Percentiles rank a stretch among this genome's conserved stretches.
These are phyloP conservation scores for Sporisorium sorghi DNA, from an alignment of 1,284 basidiomycete genomes.

Conservation along the genomic window DNA sequence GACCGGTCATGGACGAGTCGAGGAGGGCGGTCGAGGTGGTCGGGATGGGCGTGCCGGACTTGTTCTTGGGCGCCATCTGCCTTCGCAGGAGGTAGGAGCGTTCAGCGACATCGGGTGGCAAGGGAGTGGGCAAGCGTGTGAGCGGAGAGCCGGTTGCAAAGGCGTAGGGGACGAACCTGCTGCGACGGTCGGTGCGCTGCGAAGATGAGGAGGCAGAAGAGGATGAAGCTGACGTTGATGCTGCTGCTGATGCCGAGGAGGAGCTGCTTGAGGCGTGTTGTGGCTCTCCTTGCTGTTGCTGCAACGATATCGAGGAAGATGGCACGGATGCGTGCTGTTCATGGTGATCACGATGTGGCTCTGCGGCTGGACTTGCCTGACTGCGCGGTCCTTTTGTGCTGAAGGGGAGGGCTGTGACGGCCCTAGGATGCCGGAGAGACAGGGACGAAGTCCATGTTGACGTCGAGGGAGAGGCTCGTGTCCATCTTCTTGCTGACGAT, in stretches of 20 bases:
- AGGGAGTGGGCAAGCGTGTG: constrained; percentile 47
- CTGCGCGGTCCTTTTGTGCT: constrained; percentile 33
- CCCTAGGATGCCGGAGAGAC: constrained; percentile 1
- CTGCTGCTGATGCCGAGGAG: constrained; percentile 7
- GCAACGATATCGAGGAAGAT: constrained; percentile 15
- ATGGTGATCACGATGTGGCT: constrained; percentile 35
- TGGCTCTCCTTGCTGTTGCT: constrained; percentile 6
- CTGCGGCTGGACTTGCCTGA: constrained; percentile 42
- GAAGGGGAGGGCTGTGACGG: constrained; percentile 11
- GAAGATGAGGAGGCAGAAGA: constrained; percentile 23
- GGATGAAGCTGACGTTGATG: constrained; percentile 4
- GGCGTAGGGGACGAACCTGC: constrained; percentile 36
- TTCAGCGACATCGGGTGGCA: constrained; percentile 48
- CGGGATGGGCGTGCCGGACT: constrained; percentile 12
- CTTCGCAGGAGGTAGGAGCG: constrained; percentile 30
- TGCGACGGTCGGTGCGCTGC: constrained; percentile 25
- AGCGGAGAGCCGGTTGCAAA: constrained; percentile 40
- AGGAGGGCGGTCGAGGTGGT: constrained; percentile 10
- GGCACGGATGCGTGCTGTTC: constrained; percentile 24
- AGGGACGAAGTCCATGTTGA: constrained; percentile 10
- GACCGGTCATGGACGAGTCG: constrained; percentile 19
- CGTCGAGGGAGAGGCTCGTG: constrained; percentile 9
- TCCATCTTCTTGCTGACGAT: constrained; percentile 12
- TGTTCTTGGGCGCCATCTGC: constrained; percentile 24
- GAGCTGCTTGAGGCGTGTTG: constrained; percentile 11